Evolutionary conservation across 495 filamentous ascomycete species (phyloP), one percentile per base, ranked within the genome.

Genomic region (Penicillium egyptiacum): DNA sequence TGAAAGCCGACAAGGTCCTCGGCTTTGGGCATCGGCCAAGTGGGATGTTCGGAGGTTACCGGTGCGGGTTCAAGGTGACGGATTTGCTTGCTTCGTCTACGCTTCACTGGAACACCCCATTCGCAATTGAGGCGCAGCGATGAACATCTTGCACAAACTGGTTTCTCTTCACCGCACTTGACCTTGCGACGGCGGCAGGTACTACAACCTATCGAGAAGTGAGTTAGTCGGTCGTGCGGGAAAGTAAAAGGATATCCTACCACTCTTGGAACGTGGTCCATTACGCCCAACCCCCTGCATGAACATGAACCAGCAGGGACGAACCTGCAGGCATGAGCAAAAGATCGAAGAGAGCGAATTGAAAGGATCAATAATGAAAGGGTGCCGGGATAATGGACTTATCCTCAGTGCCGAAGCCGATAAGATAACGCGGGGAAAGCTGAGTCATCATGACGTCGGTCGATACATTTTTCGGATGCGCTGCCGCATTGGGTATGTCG

Each of bases 161-260:
- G 81, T 42, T 71, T 77, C 59, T 71, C 69, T 67, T 83, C 81
- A 50, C 80, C 81, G 58, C 81, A 83, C 65, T 82, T 81, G 12
- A 83, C 76, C 57, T 83, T 83, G 35, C 80, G 75, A 56, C 79
- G 78, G 44, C 79, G 78, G 63, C 80, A 83, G 41, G 80, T 81
- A 63, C 73, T 78, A 68, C 79, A 77, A 59, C 75, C 73, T 77
- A 50, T 28, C 14, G 25, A 33, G 40, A 39, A 52, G 42, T 42
- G 10, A 3, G 5, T 28, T 37, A 33, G 50, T 23, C 41, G 37
- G 44, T 53, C 14, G 46, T 31, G 50, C 26, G n/a, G 22, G 17
- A 53, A 40, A 40, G 22, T 14, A 40, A 10, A 22, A 30, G 6
- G 14, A 37, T 19, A n/a, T 12, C 35, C 58, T 42, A 77, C 74